Base-by-base conservation (phyloP, 2,329 filamentous ascomycete genomes). In the Phialocephala sp. region DNA sequence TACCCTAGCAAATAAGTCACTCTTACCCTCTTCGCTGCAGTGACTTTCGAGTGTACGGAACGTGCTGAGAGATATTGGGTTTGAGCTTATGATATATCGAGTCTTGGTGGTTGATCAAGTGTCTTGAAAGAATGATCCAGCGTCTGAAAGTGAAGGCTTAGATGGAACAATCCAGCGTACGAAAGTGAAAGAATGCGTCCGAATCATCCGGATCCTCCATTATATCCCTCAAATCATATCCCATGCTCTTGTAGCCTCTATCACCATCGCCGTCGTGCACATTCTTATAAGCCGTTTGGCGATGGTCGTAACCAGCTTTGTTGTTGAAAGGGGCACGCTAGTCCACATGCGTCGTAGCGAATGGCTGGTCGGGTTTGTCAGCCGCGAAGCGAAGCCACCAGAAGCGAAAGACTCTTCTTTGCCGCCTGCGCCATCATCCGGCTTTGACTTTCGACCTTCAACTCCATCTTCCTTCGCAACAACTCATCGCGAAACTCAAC, bases 281-380 rank as follows among this genome's bases (percentile, higher is more conserved):
- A n/a, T n/a, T n/a, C n/a, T n/a, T n/a, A n/a, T n/a, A n/a, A n/a
- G 27, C 6, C 45, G n/a, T 24, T 50, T 22, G 45, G 20, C 18
- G 8, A 50, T 50, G 6, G 45, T 22, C 45, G 45, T 11, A 2
- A 22, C 9, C n/a, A n/a, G 22, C 4, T 20, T 22, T 20, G 20
- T n/a, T 50, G 9, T 32, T n/a, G 24, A 32, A 54, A 4, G 50
- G 27, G 22, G 27, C 14, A 18, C 50, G 24, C 50, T 54, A 54
- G 50, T 32, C 24, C 27, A 32, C 4, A 54, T 58, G n/a, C 63
- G 36, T 47, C 37, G 37, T 59, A 35, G 57, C n/a, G 39, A 43
- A 43, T 15, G 57, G 22, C 57, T 27, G 39, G 54, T 12, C 37
- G 3, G 43, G 37, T 60, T 60, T 60, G 45, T 60, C 24, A 60